Evolutionary conservation across 1,284 basidiomycete genomes (phyloP).

Genomic region (Trichosporon faecale): DNA sequence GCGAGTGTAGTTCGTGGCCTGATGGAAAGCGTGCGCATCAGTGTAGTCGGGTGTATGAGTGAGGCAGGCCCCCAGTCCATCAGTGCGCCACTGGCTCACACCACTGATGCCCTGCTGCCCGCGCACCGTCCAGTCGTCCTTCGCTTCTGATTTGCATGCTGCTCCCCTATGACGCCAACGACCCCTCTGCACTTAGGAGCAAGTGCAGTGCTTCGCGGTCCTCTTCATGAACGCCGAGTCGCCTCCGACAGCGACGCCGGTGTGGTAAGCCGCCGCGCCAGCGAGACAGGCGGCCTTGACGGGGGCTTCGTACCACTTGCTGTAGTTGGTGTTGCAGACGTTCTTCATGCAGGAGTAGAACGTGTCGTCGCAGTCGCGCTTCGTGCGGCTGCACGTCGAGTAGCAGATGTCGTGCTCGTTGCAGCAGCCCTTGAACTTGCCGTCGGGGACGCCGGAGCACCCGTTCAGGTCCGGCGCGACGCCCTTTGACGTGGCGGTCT

Average conservation of each 20-base stretch:
- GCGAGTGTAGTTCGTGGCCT: too few relatives aligned
- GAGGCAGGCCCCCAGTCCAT: too few relatives aligned
- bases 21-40: too few relatives aligned
- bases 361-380: background rate
- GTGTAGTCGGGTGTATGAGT: too few relatives aligned
- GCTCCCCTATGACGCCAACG: too few relatives aligned
- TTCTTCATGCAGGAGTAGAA: background rate
- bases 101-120: too few relatives aligned
- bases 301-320: background rate
- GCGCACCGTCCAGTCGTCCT: too few relatives aligned
- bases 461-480: background rate
- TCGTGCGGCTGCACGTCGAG: slow-evolving; percentile 4
- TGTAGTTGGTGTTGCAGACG: background rate
- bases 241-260: background rate
- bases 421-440: slow-evolving; percentile 9
- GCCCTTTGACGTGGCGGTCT: background rate
- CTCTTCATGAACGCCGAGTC: background rate
- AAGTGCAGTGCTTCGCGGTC: slow-evolving; percentile 8
- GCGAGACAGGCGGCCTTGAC: background rate
- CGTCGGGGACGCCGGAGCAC: slow-evolving; percentile 6
- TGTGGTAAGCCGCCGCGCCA: background rate
- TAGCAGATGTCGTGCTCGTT: slow-evolving; percentile 13
- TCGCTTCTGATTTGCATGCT: too few relatives aligned
- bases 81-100: too few relatives aligned
- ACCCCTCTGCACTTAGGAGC: background rate